These are phyloP conservation scores for Tuber aestivum DNA, from an alignment of 495 filamentous ascomycete species.

Conservation along the genomic window DNA sequence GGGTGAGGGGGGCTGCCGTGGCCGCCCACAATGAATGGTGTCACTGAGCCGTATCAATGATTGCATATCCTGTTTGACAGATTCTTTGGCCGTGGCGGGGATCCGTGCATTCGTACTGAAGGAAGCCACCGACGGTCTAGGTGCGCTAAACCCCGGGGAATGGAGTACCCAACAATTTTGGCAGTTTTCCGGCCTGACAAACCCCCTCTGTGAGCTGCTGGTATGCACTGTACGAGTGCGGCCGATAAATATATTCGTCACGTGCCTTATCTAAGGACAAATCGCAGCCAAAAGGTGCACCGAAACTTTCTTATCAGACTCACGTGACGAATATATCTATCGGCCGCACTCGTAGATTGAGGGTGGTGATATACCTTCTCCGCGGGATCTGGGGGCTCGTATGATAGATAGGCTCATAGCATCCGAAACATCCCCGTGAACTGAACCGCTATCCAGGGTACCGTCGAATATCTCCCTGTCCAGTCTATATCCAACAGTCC, in stretches of 20 bases:
- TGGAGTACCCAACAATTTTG: neutral
- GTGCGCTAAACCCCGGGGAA: neutral
- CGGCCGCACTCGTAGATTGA: too few species aligned
- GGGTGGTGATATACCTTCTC: neutral
- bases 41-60: neutral
- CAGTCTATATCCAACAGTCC: too few species aligned
- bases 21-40: too few species aligned
- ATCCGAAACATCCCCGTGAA: neutral
- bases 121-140: neutral
- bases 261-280: too few species aligned
- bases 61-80: neutral
- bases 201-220: neutral
- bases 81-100: neutral
- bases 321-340: too few species aligned
- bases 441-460: neutral
- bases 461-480: neutral
- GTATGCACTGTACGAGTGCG: neutral
- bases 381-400: neutral
- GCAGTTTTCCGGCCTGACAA: too few species aligned
- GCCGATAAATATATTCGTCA: too few species aligned
- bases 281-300: too few species aligned
- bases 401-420: neutral
- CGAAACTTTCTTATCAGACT: too few species aligned
- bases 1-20: too few species aligned
- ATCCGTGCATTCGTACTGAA: neutral